phyloP scores from a whole-genome alignment of 2,329 filamentous ascomycete genomes.

The Daldinia sp. region DNA sequence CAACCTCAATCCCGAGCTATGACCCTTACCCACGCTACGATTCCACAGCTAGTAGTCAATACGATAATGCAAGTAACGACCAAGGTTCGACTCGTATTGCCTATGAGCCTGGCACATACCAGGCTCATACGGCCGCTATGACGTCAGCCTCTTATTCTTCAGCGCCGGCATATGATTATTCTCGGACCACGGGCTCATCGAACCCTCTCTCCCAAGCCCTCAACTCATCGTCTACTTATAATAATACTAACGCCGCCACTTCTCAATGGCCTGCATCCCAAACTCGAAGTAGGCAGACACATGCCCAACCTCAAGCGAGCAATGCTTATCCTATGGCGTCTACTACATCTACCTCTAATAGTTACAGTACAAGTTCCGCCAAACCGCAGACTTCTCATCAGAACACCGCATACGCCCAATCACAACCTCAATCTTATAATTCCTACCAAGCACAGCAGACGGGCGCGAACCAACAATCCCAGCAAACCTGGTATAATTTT shows the following conservation, averaged over 20 bases:
- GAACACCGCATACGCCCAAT: conserved; percentile 43
- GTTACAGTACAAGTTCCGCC: conserved; percentile 41
- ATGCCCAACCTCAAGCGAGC: conserved; percentile 31
- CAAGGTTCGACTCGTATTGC: conserved; percentile 40
- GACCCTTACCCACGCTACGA: conserved; percentile 46
- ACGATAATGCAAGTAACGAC: conserved; percentile 34
- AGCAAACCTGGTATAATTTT: conserved; percentile 50
- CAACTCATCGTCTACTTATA: conserved; percentile 35
- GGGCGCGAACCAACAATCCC: conserved; percentile 41
- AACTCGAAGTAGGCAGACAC: conserved; percentile 32
- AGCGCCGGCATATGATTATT: conserved; percentile 43
- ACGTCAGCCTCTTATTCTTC: conserved; percentile 41
- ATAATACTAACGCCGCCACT: conserved; percentile 22
- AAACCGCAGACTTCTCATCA: conserved; percentile 39
- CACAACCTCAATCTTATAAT: conserved; percentile 37
- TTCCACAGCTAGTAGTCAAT: conserved; percentile 36
- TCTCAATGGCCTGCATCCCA: conserved; percentile 44
- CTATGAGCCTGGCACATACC: conserved; percentile 44
- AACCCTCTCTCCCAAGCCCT: conserved; percentile 44
- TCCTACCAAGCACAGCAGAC: conserved; percentile 44
- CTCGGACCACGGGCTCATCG: conserved; percentile 31
- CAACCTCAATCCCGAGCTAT: conserved; percentile 42
- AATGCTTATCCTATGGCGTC: conserved; percentile 37
- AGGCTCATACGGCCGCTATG: conserved; percentile 35
- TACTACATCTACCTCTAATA: conserved; percentile 34